phyloP scores from a whole-genome alignment of 192 early-diverging fungal genomes.

The Backusella sp. region DNA sequence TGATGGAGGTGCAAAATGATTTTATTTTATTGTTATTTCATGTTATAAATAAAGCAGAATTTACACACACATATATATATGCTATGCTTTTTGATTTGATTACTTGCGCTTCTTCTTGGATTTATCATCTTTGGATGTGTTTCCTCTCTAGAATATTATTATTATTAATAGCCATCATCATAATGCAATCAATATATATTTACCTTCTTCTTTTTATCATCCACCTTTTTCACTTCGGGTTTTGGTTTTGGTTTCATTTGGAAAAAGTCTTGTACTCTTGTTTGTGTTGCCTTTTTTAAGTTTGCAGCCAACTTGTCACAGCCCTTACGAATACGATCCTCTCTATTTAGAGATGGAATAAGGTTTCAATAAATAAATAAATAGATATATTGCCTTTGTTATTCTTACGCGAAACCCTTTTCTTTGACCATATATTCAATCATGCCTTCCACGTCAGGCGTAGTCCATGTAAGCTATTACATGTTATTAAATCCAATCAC shows the following conservation, averaged over 20 bases:
- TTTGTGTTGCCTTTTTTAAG: slow-evolving; percentile 79
- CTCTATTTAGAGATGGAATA: slow-evolving; percentile 40
- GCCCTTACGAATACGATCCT: slow-evolving; percentile 84
- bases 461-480: slow-evolving; percentile 65
- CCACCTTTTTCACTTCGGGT: not conserved
- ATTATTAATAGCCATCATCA: not conserved
- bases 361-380: slow-evolving; percentile 6
- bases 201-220: not conserved
- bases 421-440: slow-evolving; percentile 90
- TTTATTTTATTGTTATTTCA: not conserved
- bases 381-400: not conserved
- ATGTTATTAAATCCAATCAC: not conserved
- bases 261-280: slow-evolving; percentile 92
- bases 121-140: not conserved
- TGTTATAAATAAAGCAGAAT: not conserved
- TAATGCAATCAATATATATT: too few species aligned
- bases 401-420: slow-evolving; percentile 84
- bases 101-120: not conserved
- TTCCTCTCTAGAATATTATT: not conserved
- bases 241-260: slow-evolving; percentile 30
- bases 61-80: too few species aligned
- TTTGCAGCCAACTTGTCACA: slow-evolving; percentile 81
- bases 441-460: slow-evolving; percentile 77
- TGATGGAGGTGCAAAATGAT: not conserved
- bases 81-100: not conserved